A percentile compares a stretch with the other conserved stretches of the same genome.
These are phyloP conservation scores for Cercophora samala DNA, from an alignment of 495 filamentous ascomycete species.

Conservation along the genomic window DNA sequence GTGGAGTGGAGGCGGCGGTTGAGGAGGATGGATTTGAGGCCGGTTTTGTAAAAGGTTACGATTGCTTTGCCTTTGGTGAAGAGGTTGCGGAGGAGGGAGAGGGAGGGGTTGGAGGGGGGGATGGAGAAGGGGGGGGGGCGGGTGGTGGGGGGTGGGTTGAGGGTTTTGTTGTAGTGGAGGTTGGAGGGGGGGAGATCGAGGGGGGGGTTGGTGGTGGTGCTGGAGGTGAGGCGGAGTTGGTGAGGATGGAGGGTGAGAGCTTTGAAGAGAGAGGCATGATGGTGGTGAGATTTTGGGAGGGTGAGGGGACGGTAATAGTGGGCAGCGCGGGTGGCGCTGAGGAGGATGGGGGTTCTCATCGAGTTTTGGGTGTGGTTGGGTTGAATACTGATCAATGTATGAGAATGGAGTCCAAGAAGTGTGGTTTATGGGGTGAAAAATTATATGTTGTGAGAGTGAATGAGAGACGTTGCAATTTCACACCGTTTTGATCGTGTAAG, in stretches of 20 bases:
- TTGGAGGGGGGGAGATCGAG: conserved; percentile 7
- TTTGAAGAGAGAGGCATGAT: not conserved
- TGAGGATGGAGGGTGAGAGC: not conserved
- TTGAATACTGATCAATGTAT: not conserved
- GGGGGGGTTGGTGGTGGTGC: not conserved
- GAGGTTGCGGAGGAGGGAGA: conserved; percentile 44
- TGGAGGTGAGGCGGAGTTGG: not conserved
- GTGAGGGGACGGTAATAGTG: not conserved
- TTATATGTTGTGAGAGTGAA: not conserved
- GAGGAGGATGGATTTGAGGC: conserved; percentile 61
- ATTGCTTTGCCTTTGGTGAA: conserved; percentile 56
- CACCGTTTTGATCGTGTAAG: not conserved
- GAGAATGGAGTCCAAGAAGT: not conserved
- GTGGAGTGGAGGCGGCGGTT: conserved; percentile 43
- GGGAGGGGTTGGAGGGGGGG: conserved; percentile 36
- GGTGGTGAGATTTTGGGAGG: conserved; percentile 6
- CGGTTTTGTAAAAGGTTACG: conserved; percentile 81
- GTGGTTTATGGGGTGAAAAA: not conserved
- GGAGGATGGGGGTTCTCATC: conserved; percentile 5
- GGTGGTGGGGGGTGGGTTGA: conserved; percentile 60
- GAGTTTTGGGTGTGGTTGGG: not conserved
- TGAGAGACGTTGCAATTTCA: not conserved
- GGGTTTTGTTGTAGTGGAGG: conserved; percentile 15
- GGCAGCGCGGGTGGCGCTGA: conserved; percentile 8
- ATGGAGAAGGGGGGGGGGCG: conserved; percentile 56